phyloP scores from a whole-genome alignment of 495 filamentous ascomycete genomes.

The Penicillium turbatum region DNA sequence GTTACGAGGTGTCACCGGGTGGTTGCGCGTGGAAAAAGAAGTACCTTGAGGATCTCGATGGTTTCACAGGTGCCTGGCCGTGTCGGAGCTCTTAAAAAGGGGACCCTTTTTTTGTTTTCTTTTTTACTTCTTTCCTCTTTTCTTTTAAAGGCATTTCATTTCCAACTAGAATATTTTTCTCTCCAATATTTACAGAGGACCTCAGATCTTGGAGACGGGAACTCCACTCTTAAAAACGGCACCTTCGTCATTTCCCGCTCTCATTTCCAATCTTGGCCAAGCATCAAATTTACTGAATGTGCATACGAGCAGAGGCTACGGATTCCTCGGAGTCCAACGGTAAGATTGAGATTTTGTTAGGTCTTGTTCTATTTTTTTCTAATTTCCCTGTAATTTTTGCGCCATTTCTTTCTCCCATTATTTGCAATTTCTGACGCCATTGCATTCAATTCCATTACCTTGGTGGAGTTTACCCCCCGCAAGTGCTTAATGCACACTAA shows the following conservation, averaged over 20 bases:
- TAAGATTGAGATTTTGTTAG: background rate
- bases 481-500: constrained; percentile 12
- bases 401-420: background rate
- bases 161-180: background rate
- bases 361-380: background rate
- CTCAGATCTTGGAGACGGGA: background rate
- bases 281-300: background rate
- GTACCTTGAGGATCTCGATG: constrained; percentile 1
- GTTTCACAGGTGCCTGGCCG: constrained; percentile 26
- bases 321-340: background rate
- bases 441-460: background rate
- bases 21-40: constrained; percentile 18
- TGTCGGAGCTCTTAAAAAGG: constrained; percentile 1
- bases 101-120: background rate
- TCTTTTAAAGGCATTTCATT: background rate
- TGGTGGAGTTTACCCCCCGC: constrained; percentile 13
- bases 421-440: background rate
- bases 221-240: background rate
- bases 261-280: too few species aligned
- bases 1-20: constrained; percentile 21
- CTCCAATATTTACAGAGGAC: background rate
- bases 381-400: background rate
- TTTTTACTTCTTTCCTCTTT: background rate
- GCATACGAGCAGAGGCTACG: background rate
- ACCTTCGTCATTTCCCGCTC: constrained; percentile 2